These are phyloP conservation scores for Terfezia boudieri DNA, from an alignment of 495 filamentous ascomycete genomes.

Conservation along the genomic window DNA sequence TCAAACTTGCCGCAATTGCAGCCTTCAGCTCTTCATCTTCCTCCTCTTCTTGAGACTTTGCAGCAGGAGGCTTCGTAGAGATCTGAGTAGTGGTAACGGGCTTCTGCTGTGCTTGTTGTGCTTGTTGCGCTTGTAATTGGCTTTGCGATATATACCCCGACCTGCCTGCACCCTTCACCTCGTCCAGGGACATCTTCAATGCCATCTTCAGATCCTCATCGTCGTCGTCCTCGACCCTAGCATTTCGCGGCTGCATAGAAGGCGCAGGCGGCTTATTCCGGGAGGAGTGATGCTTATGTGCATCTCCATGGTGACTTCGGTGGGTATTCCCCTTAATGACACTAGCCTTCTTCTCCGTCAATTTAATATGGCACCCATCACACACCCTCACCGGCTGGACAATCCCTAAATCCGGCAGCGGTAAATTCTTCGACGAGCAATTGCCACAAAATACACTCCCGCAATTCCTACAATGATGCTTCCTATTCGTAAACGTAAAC, in stretches of 20 bases:
- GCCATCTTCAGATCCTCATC: slow-evolving; percentile 53
- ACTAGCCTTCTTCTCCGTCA: slow-evolving; percentile 48
- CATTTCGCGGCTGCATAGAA: slow-evolving; percentile 71
- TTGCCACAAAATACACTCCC: slow-evolving; percentile 89
- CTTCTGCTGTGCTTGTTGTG: slow-evolving; percentile 17
- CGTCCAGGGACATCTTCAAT: slow-evolving; percentile 87
- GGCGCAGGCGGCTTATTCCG: slow-evolving; percentile 7
- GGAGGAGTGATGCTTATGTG: slow-evolving; percentile 2
- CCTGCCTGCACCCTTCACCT: slow-evolving; percentile 44
- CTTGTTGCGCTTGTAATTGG: slow-evolving; percentile 19
- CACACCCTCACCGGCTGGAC: slow-evolving; percentile 83
- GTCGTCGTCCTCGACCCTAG: slow-evolving; percentile 48
- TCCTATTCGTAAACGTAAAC: slow-evolving; percentile 94
- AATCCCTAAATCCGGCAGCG: slow-evolving; percentile 83
- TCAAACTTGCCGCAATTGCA: slow-evolving; percentile 86
- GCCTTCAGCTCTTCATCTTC: slow-evolving; percentile 89
- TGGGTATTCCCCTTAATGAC: slow-evolving; percentile 8
- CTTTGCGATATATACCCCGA: slow-evolving; percentile 47
- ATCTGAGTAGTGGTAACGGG: slow-evolving; percentile 17
- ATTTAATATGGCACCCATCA: slow-evolving; percentile 78
- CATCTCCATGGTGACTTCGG: background rate
- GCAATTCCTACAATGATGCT: slow-evolving; percentile 94
- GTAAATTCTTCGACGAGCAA: slow-evolving; percentile 73
- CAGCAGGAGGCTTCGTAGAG: slow-evolving; percentile 13
- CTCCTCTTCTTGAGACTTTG: slow-evolving; percentile 32